Conservation (phyloP, 192 early-diverging fungal species). For the Chytriomyces sp. region DNA sequence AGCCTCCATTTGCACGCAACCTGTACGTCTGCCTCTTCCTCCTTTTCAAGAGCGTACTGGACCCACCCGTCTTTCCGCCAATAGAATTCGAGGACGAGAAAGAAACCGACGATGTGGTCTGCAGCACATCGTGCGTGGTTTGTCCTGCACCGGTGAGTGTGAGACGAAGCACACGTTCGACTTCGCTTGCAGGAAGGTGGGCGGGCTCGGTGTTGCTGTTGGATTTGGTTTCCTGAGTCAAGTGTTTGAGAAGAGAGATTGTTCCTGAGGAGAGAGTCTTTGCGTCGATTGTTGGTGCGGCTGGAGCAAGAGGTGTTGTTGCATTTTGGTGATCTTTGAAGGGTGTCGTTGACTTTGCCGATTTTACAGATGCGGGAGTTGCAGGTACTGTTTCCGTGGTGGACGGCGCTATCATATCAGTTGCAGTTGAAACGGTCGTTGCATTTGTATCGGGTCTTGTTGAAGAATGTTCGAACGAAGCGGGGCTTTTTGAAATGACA, state of each 20-base stretch:
- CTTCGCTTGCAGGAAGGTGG: conserved; percentile 2
- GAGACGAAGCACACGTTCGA: conserved; percentile 31
- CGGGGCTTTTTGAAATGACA: neutral
- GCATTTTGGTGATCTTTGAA: neutral
- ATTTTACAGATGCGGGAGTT: neutral
- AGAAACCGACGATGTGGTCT: neutral
- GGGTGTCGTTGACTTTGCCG: neutral
- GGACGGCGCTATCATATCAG: neutral
- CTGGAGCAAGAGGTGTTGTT: neutral
- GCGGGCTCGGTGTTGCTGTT: neutral
- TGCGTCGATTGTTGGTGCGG: conserved; percentile 7
- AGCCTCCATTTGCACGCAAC: conserved; percentile 23
- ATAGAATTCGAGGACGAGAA: neutral
- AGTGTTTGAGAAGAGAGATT: conserved; percentile 43
- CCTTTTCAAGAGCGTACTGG: neutral
- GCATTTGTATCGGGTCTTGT: neutral
- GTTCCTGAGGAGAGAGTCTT: conserved; percentile 45
- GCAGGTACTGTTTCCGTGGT: neutral
- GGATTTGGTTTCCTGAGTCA: conserved; percentile 34
- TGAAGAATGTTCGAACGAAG: neutral
- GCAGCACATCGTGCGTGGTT: neutral
- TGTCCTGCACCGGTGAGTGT: conserved; percentile 41
- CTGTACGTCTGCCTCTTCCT: conserved; percentile 10
- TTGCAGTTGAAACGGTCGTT: neutral
- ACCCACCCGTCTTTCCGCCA: neutral